Conservation (phyloP, 352 stramenopile species). For the Globisporangium mamillatum region DNA sequence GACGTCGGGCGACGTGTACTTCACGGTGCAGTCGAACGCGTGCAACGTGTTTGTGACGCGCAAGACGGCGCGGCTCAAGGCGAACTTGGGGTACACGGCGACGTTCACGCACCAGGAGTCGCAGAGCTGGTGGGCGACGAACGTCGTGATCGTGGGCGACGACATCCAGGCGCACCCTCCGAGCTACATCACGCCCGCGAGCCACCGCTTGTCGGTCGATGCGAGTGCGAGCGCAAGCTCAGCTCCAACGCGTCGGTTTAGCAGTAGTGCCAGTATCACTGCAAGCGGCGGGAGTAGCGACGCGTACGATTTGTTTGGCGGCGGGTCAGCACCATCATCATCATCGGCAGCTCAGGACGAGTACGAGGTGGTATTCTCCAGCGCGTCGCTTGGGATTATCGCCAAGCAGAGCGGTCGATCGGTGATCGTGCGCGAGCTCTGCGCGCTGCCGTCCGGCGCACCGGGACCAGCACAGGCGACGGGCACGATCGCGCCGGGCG, state of each 20-base stretch:
- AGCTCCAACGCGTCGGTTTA: not conserved
- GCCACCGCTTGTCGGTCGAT: not conserved
- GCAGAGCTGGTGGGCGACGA: slow-evolving; percentile 76
- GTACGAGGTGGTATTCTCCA: slow-evolving; percentile 74
- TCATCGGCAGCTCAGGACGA: slow-evolving; percentile 31
- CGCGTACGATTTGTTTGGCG: slow-evolving; percentile 17
- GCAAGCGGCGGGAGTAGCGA: not conserved
- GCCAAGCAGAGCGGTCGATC: slow-evolving; percentile 58
- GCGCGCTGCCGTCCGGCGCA: slow-evolving; percentile 38
- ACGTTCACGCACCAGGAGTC: slow-evolving; percentile 83
- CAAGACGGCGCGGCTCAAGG: slow-evolving; percentile 68
- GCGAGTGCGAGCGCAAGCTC: not conserved
- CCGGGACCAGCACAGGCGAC: slow-evolving; percentile 42
- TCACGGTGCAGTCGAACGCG: slow-evolving; percentile 79
- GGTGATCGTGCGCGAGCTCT: slow-evolving; percentile 75
- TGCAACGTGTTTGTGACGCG: slow-evolving; percentile 81
- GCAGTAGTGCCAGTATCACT: not conserved
- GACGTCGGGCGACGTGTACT: slow-evolving; percentile 82
- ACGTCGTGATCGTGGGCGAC: slow-evolving; percentile 80
- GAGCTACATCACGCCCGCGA: not conserved
- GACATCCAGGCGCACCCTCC: slow-evolving; percentile 55
- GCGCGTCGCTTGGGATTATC: slow-evolving; percentile 56
- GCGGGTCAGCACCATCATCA: slow-evolving; percentile 14
- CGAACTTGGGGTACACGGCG: slow-evolving; percentile 77
- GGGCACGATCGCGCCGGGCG: slow-evolving; percentile 53